Conservation (phyloP, 768 basidiomycete species). For the Peribolospora kevripleyi region DNA sequence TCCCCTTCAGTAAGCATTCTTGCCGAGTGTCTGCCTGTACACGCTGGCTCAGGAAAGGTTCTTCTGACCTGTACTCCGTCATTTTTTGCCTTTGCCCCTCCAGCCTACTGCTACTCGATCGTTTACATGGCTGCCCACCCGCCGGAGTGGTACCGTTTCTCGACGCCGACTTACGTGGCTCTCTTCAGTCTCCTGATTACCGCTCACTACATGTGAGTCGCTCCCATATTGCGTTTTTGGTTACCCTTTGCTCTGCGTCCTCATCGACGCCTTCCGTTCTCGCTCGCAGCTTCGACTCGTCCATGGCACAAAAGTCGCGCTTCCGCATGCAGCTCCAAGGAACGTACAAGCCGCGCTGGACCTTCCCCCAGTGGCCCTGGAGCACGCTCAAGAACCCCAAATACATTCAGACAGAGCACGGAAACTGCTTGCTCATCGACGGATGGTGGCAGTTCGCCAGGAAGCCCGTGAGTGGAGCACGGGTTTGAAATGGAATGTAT, state of each 20-base stretch:
- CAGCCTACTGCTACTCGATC: constrained; percentile 91
- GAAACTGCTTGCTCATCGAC: constrained; percentile 68
- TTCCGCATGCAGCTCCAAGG: constrained; percentile 74
- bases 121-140: constrained; percentile 95
- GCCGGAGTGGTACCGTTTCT: constrained; percentile 63
- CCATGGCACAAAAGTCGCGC: constrained; percentile 87
- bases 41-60: no score
- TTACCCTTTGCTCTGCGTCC: constrained; percentile 2
- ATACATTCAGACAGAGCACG: constrained; percentile 80
- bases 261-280: background rate
- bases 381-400: constrained; percentile 61
- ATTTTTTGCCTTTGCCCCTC: constrained; percentile 67
- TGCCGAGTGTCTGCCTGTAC: background rate
- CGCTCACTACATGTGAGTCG: constrained; percentile 59
- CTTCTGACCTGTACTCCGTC: constrained; percentile 14
- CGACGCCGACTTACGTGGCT: constrained; percentile 43
- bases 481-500: no score
- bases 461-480: constrained; percentile 43
- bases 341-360: constrained; percentile 36
- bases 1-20: no score
- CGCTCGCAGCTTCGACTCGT: constrained; percentile 52
- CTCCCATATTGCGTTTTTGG: background rate
- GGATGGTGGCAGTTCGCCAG: constrained; percentile 89
- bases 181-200: constrained; percentile 53
- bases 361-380: constrained; percentile 83